Evolutionary conservation across 805 yeast species (phyloP).

Genomic region (Maudiozyma pseudohumilis): DNA sequence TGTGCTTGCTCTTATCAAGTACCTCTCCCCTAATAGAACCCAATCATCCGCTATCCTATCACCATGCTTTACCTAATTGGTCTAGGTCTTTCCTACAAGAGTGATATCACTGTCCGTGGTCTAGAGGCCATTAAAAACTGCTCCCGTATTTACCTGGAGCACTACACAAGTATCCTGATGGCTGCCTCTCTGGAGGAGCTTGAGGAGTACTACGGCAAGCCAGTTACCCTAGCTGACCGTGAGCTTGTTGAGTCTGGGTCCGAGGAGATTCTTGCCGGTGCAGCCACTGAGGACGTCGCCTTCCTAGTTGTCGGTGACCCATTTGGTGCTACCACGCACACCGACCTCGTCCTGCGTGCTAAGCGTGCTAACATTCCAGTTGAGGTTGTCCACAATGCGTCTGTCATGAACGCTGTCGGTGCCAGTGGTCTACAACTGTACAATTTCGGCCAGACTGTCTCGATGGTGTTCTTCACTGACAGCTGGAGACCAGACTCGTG

Average conservation of each 20-base stretch:
- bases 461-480: conserved; percentile 91
- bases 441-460: conserved; percentile 95
- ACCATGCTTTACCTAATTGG: conserved; percentile 85
- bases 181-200: conserved; percentile 69
- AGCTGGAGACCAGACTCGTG: conserved; percentile 95
- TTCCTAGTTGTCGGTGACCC: conserved; percentile 96
- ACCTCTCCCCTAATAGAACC: too few relatives aligned
- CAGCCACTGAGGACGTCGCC: conserved; percentile 76
- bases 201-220: conserved; percentile 78
- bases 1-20: too few relatives aligned
- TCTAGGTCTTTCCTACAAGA: conserved; percentile 77
- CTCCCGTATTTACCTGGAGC: conserved; percentile 87
- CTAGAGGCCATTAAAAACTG: conserved; percentile 74
- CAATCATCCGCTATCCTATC: too few relatives aligned
- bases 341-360: conserved; percentile 87
- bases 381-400: conserved; percentile 86
- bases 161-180: conserved; percentile 91
- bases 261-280: conserved; percentile 69
- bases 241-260: conserved; percentile 88
- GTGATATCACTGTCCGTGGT: conserved; percentile 92
- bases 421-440: conserved; percentile 94
- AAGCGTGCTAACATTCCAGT: conserved; percentile 70
- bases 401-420: conserved; percentile 97
- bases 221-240: conserved; percentile 82
- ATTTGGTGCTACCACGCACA: conserved; percentile 96